Base-by-base conservation (phyloP, 257 asterid genomes). In the Solanum chaucha region DNA sequence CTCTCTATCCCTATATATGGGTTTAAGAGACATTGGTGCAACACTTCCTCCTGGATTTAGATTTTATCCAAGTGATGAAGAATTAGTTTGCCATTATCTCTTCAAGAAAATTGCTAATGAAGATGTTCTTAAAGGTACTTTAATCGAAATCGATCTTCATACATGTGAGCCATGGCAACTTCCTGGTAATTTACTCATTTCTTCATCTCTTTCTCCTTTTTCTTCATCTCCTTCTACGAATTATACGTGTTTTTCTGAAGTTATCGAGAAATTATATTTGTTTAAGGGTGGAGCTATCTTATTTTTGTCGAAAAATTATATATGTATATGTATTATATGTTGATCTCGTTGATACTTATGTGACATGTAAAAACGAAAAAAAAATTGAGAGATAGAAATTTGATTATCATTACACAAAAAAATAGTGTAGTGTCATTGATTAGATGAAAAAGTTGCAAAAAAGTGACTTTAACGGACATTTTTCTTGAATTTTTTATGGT, bases 121-220 rank as follows among this genome's bases (percentile, higher is more conserved):
- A 83, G 88, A 93, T 11, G 89, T 90, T 85, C 86, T 88, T 2
- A 90, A 86, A 65, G 98, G 92, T 26, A 95, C 98, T 84, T 82
- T 96, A 41, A 93, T 96, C 5, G 99, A 96, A 12, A 92, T 96
- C 26, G 99, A 96, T 75, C 98, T 96, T 35, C 99, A 96, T 87
- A 88, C 92, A 0, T 95, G 98, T 82, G 99, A 96, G 91, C 99
- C 99, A 86, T 96, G 99, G 99, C 98, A 95, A 86, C 99, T 96
- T 58, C 99, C 99, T 6, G 99, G 99, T 96, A 93, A 3, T 89
- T 84, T 46, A 8, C 22, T 40, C 35, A 28, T 77, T 41, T 20
- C 48, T 77, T 24, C 48, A 51, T 51, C 22, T 51, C 20, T 5
- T 51, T 5, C 59, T 51, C 51, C 51, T 44, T 44, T 38, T 22